Evolutionary conservation across 441 rosid genomes (phyloP).

Genomic region (Flueggea neowawraea): DNA sequence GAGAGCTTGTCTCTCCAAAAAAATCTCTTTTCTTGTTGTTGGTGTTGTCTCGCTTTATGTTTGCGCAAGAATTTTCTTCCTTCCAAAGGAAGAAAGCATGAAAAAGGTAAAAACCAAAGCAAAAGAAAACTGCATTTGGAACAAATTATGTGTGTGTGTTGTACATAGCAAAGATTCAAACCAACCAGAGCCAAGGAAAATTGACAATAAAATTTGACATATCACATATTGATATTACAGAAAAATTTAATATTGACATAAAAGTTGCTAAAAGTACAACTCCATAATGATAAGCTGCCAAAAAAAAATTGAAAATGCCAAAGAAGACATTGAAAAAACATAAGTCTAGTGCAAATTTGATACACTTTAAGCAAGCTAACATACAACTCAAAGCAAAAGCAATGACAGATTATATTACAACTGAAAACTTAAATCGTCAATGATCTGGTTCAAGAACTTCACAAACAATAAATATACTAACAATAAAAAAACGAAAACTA

Average conservation of each 20-base stretch:
- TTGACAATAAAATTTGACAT: not conserved
- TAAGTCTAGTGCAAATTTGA: not conserved
- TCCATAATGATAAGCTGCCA: not conserved
- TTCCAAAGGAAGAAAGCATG: slow-evolving; percentile 13
- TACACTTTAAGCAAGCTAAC: too few species aligned
- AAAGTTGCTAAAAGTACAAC: not conserved
- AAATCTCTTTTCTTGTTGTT: slow-evolving; percentile 28
- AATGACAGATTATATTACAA: too few species aligned
- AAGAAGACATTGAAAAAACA: not conserved
- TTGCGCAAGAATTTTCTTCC: slow-evolving; percentile 35
- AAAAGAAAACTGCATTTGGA: slow-evolving; percentile 7
- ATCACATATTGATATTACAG: not conserved
- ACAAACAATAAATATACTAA: too few species aligned
- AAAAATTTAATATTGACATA: not conserved
- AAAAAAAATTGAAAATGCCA: not conserved
- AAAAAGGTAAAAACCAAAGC: slow-evolving; percentile 3
- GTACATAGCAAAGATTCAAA: not conserved
- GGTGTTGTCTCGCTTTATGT: slow-evolving; percentile 14
- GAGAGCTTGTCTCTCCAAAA: slow-evolving; percentile 52
- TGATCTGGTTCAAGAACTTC: too few species aligned
- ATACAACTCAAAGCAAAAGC: too few species aligned
- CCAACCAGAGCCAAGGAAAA: not conserved
- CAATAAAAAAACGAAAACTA: too few species aligned
- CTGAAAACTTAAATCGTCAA: too few species aligned
- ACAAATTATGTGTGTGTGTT: not conserved